Conservation (phyloP, 2,329 filamentous ascomycete species). For the Cercospora sp. region DNA sequence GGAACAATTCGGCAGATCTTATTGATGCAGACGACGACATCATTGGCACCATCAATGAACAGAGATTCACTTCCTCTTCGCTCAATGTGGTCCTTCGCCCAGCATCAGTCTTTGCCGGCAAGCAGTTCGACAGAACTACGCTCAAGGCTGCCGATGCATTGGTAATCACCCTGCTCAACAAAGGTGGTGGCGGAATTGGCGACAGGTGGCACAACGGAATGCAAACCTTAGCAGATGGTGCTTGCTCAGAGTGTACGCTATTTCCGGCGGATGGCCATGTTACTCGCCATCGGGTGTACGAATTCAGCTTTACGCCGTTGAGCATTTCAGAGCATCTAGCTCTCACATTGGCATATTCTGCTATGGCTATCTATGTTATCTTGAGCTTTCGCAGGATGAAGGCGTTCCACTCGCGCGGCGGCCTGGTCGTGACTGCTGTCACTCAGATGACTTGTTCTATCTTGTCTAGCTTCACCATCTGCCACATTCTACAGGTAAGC, state of each 20-base stretch:
- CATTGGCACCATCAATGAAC: constrained; percentile 67
- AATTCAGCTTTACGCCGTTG: constrained; percentile 76
- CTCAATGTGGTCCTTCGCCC: constrained; percentile 74
- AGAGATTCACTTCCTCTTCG: constrained; percentile 61
- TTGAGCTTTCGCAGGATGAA: constrained; percentile 67
- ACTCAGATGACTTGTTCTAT: constrained; percentile 68
- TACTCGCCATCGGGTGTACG: constrained; percentile 63
- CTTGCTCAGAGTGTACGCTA: constrained; percentile 61
- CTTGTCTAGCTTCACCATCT: constrained; percentile 76
- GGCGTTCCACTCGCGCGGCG: constrained; percentile 73
- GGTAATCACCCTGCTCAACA: constrained; percentile 74
- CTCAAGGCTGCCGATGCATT: constrained; percentile 73
- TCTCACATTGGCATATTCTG: constrained; percentile 64
- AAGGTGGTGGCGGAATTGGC: constrained; percentile 63
- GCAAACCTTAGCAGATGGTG: constrained; percentile 52
- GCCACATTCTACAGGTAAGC: constrained; percentile 64
- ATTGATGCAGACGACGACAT: constrained; percentile 64
- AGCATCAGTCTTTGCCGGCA: constrained; percentile 80
- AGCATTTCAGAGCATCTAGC: constrained; percentile 65
- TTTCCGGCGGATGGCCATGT: constrained; percentile 61
- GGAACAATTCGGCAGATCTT: constrained; percentile 64
- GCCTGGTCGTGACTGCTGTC: constrained; percentile 69
- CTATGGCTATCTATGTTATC: constrained; percentile 65
- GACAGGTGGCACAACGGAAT: constrained; percentile 65
- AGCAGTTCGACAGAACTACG: constrained; percentile 66